These are phyloP conservation scores for Penicillium bialowiezense DNA, from an alignment of 495 filamentous ascomycete species.

Conservation along the genomic window DNA sequence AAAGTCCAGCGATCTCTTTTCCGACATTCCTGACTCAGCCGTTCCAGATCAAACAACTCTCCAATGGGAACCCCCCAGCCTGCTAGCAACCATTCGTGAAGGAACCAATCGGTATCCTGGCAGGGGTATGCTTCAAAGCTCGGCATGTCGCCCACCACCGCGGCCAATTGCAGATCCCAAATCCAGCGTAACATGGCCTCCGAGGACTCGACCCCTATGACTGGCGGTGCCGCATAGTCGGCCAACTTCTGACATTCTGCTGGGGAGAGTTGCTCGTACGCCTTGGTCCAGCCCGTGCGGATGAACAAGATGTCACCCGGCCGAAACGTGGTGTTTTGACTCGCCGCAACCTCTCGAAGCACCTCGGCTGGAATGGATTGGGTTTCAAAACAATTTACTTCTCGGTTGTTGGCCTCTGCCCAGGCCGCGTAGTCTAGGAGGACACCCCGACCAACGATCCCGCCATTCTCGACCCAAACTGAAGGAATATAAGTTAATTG, in stretches of 20 bases:
- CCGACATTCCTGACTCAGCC: conserved; percentile 42
- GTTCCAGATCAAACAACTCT: conserved; percentile 58
- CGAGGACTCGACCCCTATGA: conserved; percentile 45
- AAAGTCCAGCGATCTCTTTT: conserved; percentile 44
- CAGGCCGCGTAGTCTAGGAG: conserved; percentile 58
- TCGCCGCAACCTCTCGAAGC: conserved; percentile 36
- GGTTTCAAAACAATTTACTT: conserved; percentile 36
- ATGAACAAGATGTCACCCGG: conserved; percentile 57
- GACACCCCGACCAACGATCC: conserved; percentile 55
- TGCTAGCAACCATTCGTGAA: conserved; percentile 54
- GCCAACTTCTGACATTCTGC: conserved; percentile 30
- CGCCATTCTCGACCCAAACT: conserved; percentile 44
- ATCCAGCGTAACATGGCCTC: conserved; percentile 45
- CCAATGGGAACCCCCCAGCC: conserved; percentile 59
- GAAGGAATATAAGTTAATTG: neutral
- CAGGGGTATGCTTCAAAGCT: conserved; percentile 44
- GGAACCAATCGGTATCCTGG: conserved; percentile 19
- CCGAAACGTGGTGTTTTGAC: conserved; percentile 34
- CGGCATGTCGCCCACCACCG: conserved; percentile 50
- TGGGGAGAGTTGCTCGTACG: conserved; percentile 33
- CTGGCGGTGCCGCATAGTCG: conserved; percentile 23
- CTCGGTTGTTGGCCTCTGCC: conserved; percentile 36
- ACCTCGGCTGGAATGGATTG: conserved; percentile 37
- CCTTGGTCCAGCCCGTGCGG: conserved; percentile 45
- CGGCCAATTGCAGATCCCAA: conserved; percentile 49